phyloP scores from a whole-genome alignment of 805 yeast genomes.

The Kodamaea nitidulidarum region DNA sequence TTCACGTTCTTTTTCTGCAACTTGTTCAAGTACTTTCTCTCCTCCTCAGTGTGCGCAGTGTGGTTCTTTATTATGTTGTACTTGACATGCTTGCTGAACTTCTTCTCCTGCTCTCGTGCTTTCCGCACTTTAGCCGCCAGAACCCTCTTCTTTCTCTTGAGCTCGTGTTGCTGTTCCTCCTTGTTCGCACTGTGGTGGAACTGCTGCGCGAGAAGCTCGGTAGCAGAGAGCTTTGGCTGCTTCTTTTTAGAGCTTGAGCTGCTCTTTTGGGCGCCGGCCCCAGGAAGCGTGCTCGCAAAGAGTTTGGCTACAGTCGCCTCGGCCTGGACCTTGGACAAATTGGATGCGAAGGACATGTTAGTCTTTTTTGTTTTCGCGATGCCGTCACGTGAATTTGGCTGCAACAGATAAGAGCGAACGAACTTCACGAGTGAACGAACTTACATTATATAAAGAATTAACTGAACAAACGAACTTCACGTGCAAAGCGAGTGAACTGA shows the following conservation, averaged over 20 bases:
- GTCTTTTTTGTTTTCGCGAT: neutral
- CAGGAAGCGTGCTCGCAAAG: conserved; percentile 21
- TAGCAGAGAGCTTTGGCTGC: conserved; percentile 9
- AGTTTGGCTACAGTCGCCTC: conserved; percentile 23
- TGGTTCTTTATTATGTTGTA: conserved; percentile 37
- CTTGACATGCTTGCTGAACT: conserved; percentile 34
- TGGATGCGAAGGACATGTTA: conserved; percentile 20
- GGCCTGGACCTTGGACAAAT: conserved; percentile 19
- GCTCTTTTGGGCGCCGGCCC: conserved; percentile 2
- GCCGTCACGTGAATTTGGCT: conserved; percentile 2
- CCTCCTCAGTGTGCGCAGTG: conserved; percentile 26
- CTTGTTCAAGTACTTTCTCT: conserved; percentile 35
- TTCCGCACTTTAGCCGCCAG: conserved; percentile 22
- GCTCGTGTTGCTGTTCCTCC: conserved; percentile 8
- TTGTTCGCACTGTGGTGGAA: conserved; percentile 8
- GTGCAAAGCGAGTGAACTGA: neutral
- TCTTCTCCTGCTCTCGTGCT: conserved; percentile 24
- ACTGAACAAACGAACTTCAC: no score
- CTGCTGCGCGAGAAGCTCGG: conserved; percentile 13
- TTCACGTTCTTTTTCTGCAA: conserved; percentile 35
- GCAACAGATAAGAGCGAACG: neutral
- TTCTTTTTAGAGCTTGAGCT: neutral
- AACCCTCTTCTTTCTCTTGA: conserved; percentile 7
- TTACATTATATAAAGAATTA: no score
- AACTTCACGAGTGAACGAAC: no score